Percentiles rank a stretch among this genome's conserved stretches.
Evolutionary conservation across 306 rosid species (phyloP).

Genomic region (Dryas alaskensis): DNA sequence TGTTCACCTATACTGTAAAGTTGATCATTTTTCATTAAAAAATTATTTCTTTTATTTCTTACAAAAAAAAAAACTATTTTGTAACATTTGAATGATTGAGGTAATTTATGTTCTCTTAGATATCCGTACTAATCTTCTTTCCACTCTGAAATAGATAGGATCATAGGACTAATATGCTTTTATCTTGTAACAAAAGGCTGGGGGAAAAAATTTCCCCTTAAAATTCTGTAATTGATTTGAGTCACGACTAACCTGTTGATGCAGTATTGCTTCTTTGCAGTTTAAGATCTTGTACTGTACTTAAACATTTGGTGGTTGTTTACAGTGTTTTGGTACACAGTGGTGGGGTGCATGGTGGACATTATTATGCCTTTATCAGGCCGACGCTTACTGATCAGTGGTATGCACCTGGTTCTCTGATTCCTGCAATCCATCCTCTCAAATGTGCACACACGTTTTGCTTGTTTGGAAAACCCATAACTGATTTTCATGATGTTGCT

Average conservation of each 20-base stretch:
- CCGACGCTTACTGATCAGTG: slow-evolving; percentile 95
- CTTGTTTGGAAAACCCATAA: background rate
- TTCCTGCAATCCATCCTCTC: background rate
- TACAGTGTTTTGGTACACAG: slow-evolving; percentile 97
- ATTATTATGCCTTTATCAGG: slow-evolving; percentile 95
- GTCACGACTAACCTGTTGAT: background rate
- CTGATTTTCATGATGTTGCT: slow-evolving; percentile 1
- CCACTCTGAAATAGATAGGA: background rate
- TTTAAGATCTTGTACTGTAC: background rate
- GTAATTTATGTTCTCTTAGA: background rate
- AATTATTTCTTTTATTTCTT: background rate
- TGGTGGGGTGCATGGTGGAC: slow-evolving; percentile 99
- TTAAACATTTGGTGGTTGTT: slow-evolving; percentile 22
- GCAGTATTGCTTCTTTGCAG: background rate
- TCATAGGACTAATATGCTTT: background rate
- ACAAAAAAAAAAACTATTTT: background rate
- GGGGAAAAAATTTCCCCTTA: background rate
- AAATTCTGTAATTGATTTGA: background rate
- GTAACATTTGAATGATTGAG: background rate
- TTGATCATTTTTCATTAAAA: too few species aligned
- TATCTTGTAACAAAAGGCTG: background rate
- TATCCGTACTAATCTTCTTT: background rate
- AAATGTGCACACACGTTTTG: background rate
- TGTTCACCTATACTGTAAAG: background rate
- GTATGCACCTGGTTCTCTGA: slow-evolving; percentile 38